Conservation (phyloP, 1,139 yeast species). For the Nadsonia commutata region DNA sequence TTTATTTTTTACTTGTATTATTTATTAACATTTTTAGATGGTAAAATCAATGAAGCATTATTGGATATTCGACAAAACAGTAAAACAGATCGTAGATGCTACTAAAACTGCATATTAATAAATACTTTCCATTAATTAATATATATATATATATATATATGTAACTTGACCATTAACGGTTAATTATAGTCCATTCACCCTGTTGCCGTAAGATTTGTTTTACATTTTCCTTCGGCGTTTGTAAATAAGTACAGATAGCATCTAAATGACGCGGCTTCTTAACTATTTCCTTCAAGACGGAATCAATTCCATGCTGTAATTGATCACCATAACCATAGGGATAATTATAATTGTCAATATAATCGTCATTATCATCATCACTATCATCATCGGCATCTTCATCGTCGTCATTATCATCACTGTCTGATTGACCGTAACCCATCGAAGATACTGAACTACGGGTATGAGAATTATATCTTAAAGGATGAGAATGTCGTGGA, state of each 20-base stretch:
- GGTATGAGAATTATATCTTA: too few species aligned
- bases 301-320: constrained; percentile 23
- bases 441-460: too few species aligned
- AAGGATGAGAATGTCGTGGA: too few species aligned
- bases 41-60: constrained; percentile 29
- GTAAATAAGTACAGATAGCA: constrained; percentile 56
- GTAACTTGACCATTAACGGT: too few species aligned
- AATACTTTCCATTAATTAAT: neutral
- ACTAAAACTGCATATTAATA: neutral
- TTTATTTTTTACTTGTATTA: constrained; percentile 19
- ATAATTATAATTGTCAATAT: constrained; percentile 6
- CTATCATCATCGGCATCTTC: constrained; percentile 1
- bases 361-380: constrained; percentile 5
- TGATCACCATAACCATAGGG: constrained; percentile 4
- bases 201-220: constrained; percentile 14
- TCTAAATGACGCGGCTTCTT: constrained; percentile 53
- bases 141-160: neutral
- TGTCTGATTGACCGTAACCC: too few species aligned
- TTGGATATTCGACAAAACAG: constrained; percentile 25
- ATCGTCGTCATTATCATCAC: neutral
- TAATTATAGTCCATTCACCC: constrained; percentile 20
- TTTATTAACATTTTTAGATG: constrained; percentile 21
- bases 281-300: constrained; percentile 32
- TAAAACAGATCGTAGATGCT: constrained; percentile 19
- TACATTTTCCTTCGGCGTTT: constrained; percentile 40